These are phyloP conservation scores for Cladosporium sp. DNA, from an alignment of 2,329 filamentous ascomycete genomes.

Conservation along the genomic window DNA sequence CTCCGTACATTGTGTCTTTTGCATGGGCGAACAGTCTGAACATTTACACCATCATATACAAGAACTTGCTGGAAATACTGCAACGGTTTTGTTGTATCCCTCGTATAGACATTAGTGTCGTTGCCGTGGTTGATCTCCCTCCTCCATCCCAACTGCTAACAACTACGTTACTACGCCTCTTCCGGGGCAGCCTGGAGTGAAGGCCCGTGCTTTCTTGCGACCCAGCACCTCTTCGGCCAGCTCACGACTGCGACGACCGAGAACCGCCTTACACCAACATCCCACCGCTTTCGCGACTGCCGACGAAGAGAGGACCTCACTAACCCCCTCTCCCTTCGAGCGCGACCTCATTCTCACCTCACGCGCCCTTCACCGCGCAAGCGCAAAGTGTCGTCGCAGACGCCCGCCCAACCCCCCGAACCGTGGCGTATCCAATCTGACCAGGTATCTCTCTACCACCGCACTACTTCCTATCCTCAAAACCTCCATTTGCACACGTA, in stretches of 20 bases:
- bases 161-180: too few species aligned
- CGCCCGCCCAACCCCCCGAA: slow-evolving; percentile 13
- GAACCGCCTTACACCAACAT: not conserved
- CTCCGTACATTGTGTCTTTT: too few species aligned
- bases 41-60: too few species aligned
- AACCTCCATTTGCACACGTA: not conserved
- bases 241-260: slow-evolving; percentile 1
- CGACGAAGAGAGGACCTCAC: slow-evolving; percentile 3
- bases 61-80: too few species aligned
- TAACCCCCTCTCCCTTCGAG: not conserved
- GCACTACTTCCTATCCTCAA: not conserved
- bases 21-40: too few species aligned
- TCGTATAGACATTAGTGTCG: too few species aligned
- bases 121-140: too few species aligned
- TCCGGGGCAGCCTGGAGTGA: too few species aligned
- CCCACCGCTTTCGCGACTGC: slow-evolving; percentile 4
- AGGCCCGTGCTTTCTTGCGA: too few species aligned
- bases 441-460: not conserved
- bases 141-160: too few species aligned
- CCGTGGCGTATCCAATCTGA: slow-evolving; percentile 14
- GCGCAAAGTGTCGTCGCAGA: slow-evolving; percentile 8
- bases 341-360: slow-evolving; percentile 1
- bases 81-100: too few species aligned
- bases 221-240: too few species aligned
- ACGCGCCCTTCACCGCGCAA: slow-evolving; percentile 1